Base-by-base conservation (phyloP, 495 filamentous ascomycete genomes). In the Staphylotrichum tortipilum region DNA sequence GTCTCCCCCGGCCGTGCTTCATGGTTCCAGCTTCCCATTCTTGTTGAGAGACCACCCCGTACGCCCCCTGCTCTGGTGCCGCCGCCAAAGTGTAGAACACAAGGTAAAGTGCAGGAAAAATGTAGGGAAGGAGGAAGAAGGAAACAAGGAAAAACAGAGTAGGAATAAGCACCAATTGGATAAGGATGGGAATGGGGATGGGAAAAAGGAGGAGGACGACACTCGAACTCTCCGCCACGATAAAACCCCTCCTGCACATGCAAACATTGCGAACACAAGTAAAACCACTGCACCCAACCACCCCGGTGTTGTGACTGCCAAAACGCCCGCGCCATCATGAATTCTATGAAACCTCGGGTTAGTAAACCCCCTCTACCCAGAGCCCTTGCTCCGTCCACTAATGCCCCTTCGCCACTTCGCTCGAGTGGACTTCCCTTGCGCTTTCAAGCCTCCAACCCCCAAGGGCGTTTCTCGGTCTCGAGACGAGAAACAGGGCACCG, bases 11-110 rank as follows among this genome's bases (percentile, higher is more conserved):
- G 17, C 23, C 6, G 26, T 28, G 26, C 26, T 28, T 28, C 26
- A 28, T n/a, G n/a, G n/a, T n/a, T 12, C 30, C 39, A 22, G 12
- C 35, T 18, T 56, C 40, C 24, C 53, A 48, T 46, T 51, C 36
- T 56, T 21, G 33, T 30, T n/a, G n/a, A n/a, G n/a, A n/a, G 17
- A 15, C 40, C 8, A 30, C 24, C 26, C 15, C 38, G 23, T 18
- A 37, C 23, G 6, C 35, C 19, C 30, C 28, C 12, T 29, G 38
- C 7, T 42, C n/a, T 34, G 38, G n/a, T 26, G 21, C 15, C 22
- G 12, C 38, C 9, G n/a, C 37, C 29, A 40, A 41, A 33, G 14
- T 41, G 28, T 29, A n/a, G 28, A 40, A 40, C 8, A 5, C 10
- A 3, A 22, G 23, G 19, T 31, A 3, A 22, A 31, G 19, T 31